Percentiles rank a stretch among this genome's conserved stretches.
Conservation (phyloP, 805 yeast species). For the Candida dendrica region DNA sequence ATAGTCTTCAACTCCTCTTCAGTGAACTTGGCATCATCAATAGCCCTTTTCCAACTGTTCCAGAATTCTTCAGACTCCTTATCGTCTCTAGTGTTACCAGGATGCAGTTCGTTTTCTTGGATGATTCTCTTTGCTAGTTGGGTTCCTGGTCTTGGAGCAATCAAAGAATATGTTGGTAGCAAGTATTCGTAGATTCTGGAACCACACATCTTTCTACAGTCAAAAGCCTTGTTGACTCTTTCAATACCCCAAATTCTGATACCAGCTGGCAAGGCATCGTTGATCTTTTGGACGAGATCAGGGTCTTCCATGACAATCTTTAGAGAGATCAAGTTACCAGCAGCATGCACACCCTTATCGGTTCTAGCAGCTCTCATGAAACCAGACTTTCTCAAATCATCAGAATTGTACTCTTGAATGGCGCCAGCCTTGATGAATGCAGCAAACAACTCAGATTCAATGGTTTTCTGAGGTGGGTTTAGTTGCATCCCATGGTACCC, state of each 20-base stretch:
- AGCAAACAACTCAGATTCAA: conserved; percentile 80
- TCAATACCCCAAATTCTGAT: conserved; percentile 91
- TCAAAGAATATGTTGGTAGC: conserved; percentile 82
- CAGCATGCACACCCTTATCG: conserved; percentile 97
- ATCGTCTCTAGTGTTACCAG: conserved; percentile 56
- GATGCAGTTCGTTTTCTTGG: conserved; percentile 43
- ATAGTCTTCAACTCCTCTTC: conserved; percentile 22
- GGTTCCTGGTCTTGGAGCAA: conserved; percentile 83
- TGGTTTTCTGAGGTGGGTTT: conserved; percentile 82
- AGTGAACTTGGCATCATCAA: conserved; percentile 22
- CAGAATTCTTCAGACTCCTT: conserved; percentile 72
- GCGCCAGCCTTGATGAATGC: conserved; percentile 88
- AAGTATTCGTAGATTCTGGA: conserved; percentile 94
- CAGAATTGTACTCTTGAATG: conserved; percentile 76
- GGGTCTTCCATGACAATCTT: conserved; percentile 81
- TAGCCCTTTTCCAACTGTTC: conserved; percentile 40
- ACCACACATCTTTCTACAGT: conserved; percentile 91
- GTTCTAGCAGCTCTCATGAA: conserved; percentile 85
- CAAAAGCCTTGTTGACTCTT: conserved; percentile 84
- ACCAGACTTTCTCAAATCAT: conserved; percentile 80
- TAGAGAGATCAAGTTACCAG: conserved; percentile 83
- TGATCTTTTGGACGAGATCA: conserved; percentile 53
- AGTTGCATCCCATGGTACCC: conserved; percentile 96
- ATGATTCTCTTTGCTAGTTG: conserved; percentile 53
- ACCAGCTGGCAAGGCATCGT: conserved; percentile 69